Base-by-base conservation (phyloP, 2,329 filamentous ascomycete genomes). In the Sphaerulina populicola region DNA sequence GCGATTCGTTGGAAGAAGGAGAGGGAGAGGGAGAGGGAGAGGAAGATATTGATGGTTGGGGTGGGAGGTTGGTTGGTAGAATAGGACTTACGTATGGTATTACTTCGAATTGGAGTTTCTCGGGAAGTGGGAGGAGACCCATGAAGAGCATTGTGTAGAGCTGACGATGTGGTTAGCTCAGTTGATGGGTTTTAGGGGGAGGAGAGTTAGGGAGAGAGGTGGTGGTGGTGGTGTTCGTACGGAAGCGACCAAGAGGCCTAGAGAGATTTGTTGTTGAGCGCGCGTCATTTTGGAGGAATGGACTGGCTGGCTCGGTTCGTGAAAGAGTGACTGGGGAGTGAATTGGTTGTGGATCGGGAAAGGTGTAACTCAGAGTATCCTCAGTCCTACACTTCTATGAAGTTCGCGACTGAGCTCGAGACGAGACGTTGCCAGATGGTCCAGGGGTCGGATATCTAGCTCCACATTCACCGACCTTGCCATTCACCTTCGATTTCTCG, bases 111-210 rank as follows among this genome's bases (percentile, higher is more conserved):
- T 94, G 89, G 51, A 96, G 73, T 53, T 85, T 77, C 44, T 78
- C 69, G 36, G 90, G 88, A 27, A 95, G 77, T 31, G 90, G 88
- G 44, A 96, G 77, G 54, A 96, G 79, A 59, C 88, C 81, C 53
- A 95, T 79, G 74, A 85, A 93, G 55, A 91, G 81, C 47, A 86
- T 83, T 54, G 95, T 82, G 74, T 96, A 97, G 63, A 96, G 76
- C 91, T 97, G 62, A 11, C 44, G 30, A n/a, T 44, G 42, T 39
- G 51, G 66, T 23, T 29, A 64, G 62, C 10, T 52, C 37, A 52
- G 53, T 67, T 57, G 62, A 5, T 7, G 23, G 23, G 4, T 3
- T 27, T 60, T 18, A 18, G 18, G 18, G 4, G 4, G 18, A 18
- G 29, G 18, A 23, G n/a, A 33, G 42, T 46, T 29, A 45, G 37